Conservation (phyloP, 2,329 filamentous ascomycete genomes). For the Xylaria sp. region DNA sequence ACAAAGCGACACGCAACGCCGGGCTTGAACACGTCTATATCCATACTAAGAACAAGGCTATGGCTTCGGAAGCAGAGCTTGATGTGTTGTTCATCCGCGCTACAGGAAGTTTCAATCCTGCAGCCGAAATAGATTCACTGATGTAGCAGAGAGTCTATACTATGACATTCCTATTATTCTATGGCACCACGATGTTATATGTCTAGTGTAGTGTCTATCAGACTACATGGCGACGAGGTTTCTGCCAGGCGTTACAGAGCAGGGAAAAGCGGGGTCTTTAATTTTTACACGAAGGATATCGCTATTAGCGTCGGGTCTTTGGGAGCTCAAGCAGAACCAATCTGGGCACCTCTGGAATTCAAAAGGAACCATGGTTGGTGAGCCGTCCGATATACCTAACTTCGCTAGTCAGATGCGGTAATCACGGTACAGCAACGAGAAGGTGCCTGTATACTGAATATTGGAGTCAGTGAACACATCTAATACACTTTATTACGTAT, state of each 20-base stretch:
- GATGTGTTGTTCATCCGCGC: constrained; percentile 14
- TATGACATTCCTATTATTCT: neutral
- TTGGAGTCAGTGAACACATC: neutral
- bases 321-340: neutral
- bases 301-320: neutral
- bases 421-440: neutral
- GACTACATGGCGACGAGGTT: constrained; percentile 2
- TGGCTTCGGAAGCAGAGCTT: constrained; percentile 1
- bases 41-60: constrained; percentile 6
- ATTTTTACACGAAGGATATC: neutral
- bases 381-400: constrained; percentile 22
- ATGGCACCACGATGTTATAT: constrained; percentile 14
- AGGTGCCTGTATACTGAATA: neutral
- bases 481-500: neutral
- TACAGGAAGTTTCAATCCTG: neutral
- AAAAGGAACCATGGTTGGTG: constrained; percentile 8
- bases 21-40: constrained; percentile 20
- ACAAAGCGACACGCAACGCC: constrained; percentile 18
- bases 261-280: constrained; percentile 2
- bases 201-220: constrained; percentile 5
- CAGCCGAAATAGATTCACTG: neutral
- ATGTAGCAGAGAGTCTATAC: constrained; percentile 8
- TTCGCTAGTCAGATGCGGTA: constrained; percentile 7
- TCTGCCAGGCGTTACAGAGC: constrained; percentile 22
- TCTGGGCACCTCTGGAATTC: constrained; percentile 2